Percentiles rank a stretch among this genome's conserved stretches.
Evolutionary conservation across 768 basidiomycete species (phyloP).

Genomic region (Amanita polypyramis): DNA sequence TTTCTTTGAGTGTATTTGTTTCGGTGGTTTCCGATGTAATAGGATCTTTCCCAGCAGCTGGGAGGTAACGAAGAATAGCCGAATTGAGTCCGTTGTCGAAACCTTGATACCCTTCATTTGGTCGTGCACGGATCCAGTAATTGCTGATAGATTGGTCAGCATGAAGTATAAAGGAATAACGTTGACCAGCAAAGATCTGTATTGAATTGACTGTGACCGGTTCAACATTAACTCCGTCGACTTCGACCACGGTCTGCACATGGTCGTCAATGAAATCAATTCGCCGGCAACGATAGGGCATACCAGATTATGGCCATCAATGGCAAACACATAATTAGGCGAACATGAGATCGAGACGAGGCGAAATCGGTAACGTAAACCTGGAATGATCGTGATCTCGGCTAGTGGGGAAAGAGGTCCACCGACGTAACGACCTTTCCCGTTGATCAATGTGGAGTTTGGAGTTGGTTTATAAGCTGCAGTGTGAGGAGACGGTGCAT

Average conservation of each 20-base stretch:
- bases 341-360: constrained; percentile 37
- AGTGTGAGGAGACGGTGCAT: constrained; percentile 11
- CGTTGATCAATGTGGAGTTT: constrained; percentile 34
- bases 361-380: constrained; percentile 41
- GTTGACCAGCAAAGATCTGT: constrained; percentile 29
- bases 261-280: neutral
- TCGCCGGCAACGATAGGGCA: neutral
- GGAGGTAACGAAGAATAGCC: constrained; percentile 38
- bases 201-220: constrained; percentile 27
- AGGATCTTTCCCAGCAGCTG: constrained; percentile 32
- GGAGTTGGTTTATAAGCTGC: constrained; percentile 9
- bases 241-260: constrained; percentile 26
- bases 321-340: constrained; percentile 26
- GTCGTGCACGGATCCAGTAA: constrained; percentile 43
- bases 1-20: constrained; percentile 21
- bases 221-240: constrained; percentile 22
- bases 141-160: constrained; percentile 33
- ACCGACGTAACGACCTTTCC: constrained; percentile 27
- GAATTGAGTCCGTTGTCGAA: constrained; percentile 30
- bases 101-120: constrained; percentile 13
- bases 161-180: constrained; percentile 33
- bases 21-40: constrained; percentile 13
- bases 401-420: constrained; percentile 24
- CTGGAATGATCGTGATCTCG: constrained; percentile 26
- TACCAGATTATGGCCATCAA: constrained; percentile 26